Percentiles rank a stretch among this genome's conserved stretches.
These are phyloP conservation scores for Dipodascopsis tothii DNA, from an alignment of 805 yeast genomes.

Conservation along the genomic window DNA sequence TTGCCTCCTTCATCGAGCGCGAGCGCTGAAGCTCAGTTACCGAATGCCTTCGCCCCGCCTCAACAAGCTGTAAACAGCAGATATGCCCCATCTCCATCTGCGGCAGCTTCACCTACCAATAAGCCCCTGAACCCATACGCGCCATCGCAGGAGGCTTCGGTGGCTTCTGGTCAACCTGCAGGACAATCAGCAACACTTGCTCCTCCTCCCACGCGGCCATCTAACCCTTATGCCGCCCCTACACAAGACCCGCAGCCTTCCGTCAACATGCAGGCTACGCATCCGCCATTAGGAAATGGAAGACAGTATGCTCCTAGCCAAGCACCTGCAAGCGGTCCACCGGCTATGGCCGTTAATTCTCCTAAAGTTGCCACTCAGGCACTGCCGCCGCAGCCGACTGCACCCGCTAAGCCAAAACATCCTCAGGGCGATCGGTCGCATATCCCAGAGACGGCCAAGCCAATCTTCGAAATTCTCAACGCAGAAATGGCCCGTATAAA, in stretches of 20 bases:
- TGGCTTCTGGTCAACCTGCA: constrained; percentile 9
- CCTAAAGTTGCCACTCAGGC: constrained; percentile 2
- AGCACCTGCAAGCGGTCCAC: constrained; percentile 2
- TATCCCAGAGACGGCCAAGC: constrained; percentile 50
- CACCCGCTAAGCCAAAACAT: constrained; percentile 3
- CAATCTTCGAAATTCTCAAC: constrained; percentile 52
- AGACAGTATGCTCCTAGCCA: too few species aligned
- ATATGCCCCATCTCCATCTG: constrained; percentile 18
- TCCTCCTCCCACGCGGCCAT: constrained; percentile 7
- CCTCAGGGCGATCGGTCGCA: constrained; percentile 57
- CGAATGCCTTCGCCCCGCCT: constrained; percentile 24
- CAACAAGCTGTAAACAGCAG: constrained; percentile 16
- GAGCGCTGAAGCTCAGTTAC: constrained; percentile 5
- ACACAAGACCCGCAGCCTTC: constrained; percentile 20
- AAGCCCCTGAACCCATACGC: constrained; percentile 39
- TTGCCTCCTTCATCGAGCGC: too few species aligned
- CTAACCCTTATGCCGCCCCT: constrained; percentile 24
- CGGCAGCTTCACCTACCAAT: constrained; percentile 29
- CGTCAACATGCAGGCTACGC: too few species aligned
- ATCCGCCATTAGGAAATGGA: too few species aligned
- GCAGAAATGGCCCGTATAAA: constrained; percentile 52
- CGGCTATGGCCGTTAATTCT: constrained; percentile 5
- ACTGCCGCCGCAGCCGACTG: constrained; percentile 7
- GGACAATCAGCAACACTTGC: background rate
- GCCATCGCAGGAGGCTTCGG: too few species aligned